Evolutionary conservation across 2,329 filamentous ascomycete species (phyloP), one percentile per base, ranked within the genome.

Genomic region (Pseudogymnoascus sp.): DNA sequence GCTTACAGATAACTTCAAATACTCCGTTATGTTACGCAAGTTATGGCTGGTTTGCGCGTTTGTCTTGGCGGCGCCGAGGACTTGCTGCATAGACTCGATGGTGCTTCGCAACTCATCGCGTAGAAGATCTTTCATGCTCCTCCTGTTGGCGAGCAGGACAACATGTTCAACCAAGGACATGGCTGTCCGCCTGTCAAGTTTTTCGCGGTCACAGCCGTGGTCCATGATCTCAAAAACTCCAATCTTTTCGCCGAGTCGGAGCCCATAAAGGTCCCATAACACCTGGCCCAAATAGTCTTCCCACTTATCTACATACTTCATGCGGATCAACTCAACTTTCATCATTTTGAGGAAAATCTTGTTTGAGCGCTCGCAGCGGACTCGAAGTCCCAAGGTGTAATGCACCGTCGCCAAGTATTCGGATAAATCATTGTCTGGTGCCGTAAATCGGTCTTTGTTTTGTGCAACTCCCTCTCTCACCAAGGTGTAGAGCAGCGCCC

Each of bases 81-180:
- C 88, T 67, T 91, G 87, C 72, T 97, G 92, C 75, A 99, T 91
- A 68, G 92, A 92, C 64, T 99, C 94, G 63, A 99, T 94, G 0
- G 92, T 91, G 14, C 82, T 85, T 72, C 93, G 95, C 61, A 99
- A 79, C 62, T 97, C 91, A 14, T 92, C 94, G 73, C 96, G 97
- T 14, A 92, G 84, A 16, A 97, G 77, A 67, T 97, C 94, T 70
- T 93, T 96, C 78, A 96, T 89, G 21, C 90, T 87, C 79, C 97
- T 88, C 65, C 89, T 87, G 59, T 88, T 87, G 2, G 91, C 91
- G 63, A 97, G 85, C 37, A 84, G 79, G 70, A 95, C 88, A 38
- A 97, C 84, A 70, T 92, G 90, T 65, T 96, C 90, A 10, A 96
- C 85, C 58, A 97, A 82, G 66, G 89, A 86, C 69, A 92, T 81